A percentile compares a stretch with the other conserved stretches of the same genome.
Evolutionary conservation across 495 filamentous ascomycete genomes (phyloP).

Genomic region (Aspergillus conjunctus): DNA sequence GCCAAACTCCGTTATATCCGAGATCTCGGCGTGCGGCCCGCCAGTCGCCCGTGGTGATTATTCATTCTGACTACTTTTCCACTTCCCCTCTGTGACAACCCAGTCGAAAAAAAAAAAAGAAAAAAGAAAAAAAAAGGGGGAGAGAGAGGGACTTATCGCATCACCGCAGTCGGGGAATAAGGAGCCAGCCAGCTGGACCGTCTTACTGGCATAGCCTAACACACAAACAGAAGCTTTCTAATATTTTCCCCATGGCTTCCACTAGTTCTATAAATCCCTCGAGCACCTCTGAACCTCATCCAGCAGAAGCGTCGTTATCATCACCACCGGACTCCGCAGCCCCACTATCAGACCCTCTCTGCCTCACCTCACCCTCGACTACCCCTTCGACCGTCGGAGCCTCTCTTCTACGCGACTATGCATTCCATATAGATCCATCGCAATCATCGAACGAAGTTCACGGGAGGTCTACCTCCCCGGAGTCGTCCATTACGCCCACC

Average conservation of each 20-base stretch:
- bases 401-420: slow-evolving; percentile 50
- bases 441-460: slow-evolving; percentile 40
- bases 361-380: slow-evolving; percentile 13
- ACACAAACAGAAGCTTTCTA: neutral
- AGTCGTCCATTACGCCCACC: slow-evolving; percentile 16
- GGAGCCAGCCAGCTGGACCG: neutral
- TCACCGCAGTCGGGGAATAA: too few relatives aligned
- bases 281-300: slow-evolving; percentile 7
- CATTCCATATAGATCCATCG: slow-evolving; percentile 43
- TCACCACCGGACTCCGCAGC: slow-evolving; percentile 21
- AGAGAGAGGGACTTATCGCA: too few relatives aligned
- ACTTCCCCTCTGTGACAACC: slow-evolving; percentile 1
- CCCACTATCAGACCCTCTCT: slow-evolving; percentile 23
- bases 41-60: neutral
- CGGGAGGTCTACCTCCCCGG: slow-evolving; percentile 28
- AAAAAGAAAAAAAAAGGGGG: too few relatives aligned
- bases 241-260: slow-evolving; percentile 28
- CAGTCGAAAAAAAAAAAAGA: neutral
- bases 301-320: slow-evolving; percentile 12
- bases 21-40: slow-evolving; percentile 19
- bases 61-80: slow-evolving; percentile 16
- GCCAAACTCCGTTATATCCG: slow-evolving; percentile 42
- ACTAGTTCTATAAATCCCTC: slow-evolving; percentile 24
- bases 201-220: neutral
- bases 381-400: slow-evolving; percentile 26